Conservation (phyloP, 164 flowering plant genomes). For the Sextonia rubra region DNA sequence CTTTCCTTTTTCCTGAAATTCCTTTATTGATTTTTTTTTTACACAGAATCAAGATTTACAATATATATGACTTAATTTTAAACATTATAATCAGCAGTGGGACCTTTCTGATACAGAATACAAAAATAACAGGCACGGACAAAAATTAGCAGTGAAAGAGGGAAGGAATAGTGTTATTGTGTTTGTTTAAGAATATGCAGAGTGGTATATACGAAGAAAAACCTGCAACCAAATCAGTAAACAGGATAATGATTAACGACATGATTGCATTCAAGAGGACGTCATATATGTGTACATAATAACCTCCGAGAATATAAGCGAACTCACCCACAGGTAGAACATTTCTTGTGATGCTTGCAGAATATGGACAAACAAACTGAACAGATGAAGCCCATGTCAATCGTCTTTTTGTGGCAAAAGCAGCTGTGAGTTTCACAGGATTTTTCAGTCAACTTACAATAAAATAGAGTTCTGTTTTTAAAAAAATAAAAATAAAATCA, state of each 20-base stretch:
- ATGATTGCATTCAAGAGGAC: neutral
- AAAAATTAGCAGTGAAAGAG: neutral
- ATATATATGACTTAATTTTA: neutral
- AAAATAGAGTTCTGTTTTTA: neutral
- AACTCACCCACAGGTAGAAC: constrained; percentile 96
- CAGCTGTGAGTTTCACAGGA: constrained; percentile 57
- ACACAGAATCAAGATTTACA: too few relatives aligned
- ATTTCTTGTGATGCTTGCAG: constrained; percentile 89
- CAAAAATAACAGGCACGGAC: neutral
- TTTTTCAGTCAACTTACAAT: constrained; percentile 5
- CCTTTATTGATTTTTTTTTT: too few relatives aligned
- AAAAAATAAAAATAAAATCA: too few relatives aligned
- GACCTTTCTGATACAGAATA: neutral
- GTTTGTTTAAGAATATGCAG: neutral
- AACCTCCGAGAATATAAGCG: neutral
- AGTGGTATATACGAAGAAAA: neutral
- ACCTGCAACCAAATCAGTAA: neutral
- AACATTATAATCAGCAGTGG: neutral
- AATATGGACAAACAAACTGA: constrained; percentile 95
- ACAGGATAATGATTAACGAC: neutral
- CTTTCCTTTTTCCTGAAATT: too few relatives aligned
- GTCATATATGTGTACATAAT: too few relatives aligned
- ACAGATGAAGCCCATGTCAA: constrained; percentile 95
- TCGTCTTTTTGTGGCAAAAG: constrained; percentile 93
- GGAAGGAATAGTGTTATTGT: neutral